Conservation (phyloP, 1,139 yeast genomes). For the Blastobotrys buckinghamii region DNA sequence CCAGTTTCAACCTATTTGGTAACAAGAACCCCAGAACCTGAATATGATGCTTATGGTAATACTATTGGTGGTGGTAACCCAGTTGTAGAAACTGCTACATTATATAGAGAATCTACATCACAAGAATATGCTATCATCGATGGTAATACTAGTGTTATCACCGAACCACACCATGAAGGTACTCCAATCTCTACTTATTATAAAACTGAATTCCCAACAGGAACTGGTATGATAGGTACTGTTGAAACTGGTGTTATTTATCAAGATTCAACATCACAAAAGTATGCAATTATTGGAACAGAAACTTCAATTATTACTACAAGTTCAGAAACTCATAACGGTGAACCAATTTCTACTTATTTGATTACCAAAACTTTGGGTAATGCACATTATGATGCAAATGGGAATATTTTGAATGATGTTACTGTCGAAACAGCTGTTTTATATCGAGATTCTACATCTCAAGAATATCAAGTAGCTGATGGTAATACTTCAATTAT, state of each 20-base stretch:
- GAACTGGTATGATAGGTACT: not conserved
- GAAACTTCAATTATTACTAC: not conserved
- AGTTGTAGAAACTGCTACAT: not conserved
- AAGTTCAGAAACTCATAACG: not conserved
- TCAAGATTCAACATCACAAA: not conserved
- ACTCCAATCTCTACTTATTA: not conserved
- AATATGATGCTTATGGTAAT: conserved; percentile 1
- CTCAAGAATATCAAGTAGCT: not conserved
- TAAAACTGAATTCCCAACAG: not conserved
- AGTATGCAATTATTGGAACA: not conserved
- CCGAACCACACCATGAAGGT: not conserved
- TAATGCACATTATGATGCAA: not conserved
- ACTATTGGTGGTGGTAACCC: not conserved
- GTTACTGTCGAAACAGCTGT: not conserved
- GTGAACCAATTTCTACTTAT: not conserved
- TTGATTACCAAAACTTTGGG: not conserved
- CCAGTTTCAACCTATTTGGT: not conserved
- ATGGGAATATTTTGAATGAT: not conserved
- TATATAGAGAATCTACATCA: not conserved
- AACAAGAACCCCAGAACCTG: not conserved
- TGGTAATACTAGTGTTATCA: not conserved
- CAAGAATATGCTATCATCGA: not conserved
- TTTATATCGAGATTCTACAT: not conserved
- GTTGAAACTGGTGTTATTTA: not conserved
- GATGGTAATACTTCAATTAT: not conserved